Base-by-base conservation (phyloP, 208 protist genomes). In the Lotmaria passim region DNA sequence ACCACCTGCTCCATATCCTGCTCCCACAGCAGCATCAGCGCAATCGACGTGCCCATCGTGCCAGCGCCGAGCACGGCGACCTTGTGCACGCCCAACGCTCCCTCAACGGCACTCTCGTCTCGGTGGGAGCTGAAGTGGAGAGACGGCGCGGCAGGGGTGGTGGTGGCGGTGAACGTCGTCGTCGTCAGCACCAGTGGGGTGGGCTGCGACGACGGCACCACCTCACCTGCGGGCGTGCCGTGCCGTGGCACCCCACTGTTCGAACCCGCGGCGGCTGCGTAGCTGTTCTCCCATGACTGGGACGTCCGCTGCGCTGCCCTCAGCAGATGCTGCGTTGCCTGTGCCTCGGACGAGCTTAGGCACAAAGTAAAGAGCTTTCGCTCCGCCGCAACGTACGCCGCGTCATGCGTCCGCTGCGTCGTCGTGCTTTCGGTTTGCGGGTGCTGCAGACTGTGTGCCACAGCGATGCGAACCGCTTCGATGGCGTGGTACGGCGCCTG, bases 1-100 rank as follows among this genome's bases (percentile, higher is more conserved):
- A 82, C 63, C 12, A 97, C 89, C 24, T 58, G 52, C 51, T 87
- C 89, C 14, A 75, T 71, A n/a, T 83, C 47, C 21, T 63, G 60
- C 58, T 65, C 67, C 50, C 81, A 70, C 21, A 96, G 68, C 6
- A 89, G 67, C n/a, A 86, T 68, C 24, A 95, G 80, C 0, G 83
- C 85, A 41, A 98, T 83, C 2, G 86, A 91, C 12, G 77, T 80
- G 34, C 91, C 93, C 72, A 97, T 83, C 19, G 82, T 83, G 17
- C 91, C 91, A 21, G 87, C 87, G 23, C 95, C 93, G 46, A 98
- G 79, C 31, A 98, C 80, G 34, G 72, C 83, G 3, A 93, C 68
- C 10, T 47, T 62, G 11, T 72, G 66, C 30, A 94, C 43, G 12
- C 52, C 53, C 21, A 65, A 26, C 33, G 43, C 38, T n/a, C 43